Evolutionary conservation across 139 green algal genomes (phyloP).

Genomic region (Chlamydomonas schloesseri): DNA sequence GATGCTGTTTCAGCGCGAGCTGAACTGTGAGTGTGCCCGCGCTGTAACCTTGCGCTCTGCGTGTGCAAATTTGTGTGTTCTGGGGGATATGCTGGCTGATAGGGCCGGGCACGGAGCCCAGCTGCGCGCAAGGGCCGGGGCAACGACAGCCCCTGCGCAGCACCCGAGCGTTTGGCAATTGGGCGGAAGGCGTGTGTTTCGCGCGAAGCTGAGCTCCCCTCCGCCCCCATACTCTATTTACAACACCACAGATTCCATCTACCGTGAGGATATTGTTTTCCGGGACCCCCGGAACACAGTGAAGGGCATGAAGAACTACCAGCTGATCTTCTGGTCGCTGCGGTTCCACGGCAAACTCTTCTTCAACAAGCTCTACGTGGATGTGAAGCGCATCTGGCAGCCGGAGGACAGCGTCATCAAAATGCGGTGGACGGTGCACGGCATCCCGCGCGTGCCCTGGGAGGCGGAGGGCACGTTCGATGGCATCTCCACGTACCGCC

Average conservation of each 20-base stretch:
- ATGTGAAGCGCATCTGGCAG: conserved; percentile 94
- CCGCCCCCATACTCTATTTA: no score
- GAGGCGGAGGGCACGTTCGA: conserved; percentile 91
- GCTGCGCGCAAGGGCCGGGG: no score
- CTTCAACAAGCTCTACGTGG: conserved; percentile 87
- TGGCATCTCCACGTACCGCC: conserved; percentile 92
- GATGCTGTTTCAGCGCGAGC: conserved; percentile 85
- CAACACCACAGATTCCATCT: conserved; percentile 79
- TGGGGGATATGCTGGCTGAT: no score
- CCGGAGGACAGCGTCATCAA: conserved; percentile 86
- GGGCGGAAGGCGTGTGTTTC: no score
- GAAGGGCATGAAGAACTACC: conserved; percentile 90
- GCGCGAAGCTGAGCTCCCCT: no score
- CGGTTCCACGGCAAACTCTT: conserved; percentile 92
- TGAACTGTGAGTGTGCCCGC: conserved; percentile 80
- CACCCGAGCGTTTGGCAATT: no score
- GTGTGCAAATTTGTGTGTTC: no score
- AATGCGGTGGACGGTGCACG: conserved; percentile 90
- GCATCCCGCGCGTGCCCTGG: conserved; percentile 89
- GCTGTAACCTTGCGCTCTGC: not conserved
- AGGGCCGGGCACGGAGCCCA: no score
- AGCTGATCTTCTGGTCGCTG: conserved; percentile 92
- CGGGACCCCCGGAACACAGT: conserved; percentile 88
- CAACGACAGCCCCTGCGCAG: no score
- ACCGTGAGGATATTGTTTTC: conserved; percentile 94